Evolutionary conservation across 345 rosid species (phyloP), one percentile per base, ranked within the genome.

Genomic region (Salix caprea): DNA sequence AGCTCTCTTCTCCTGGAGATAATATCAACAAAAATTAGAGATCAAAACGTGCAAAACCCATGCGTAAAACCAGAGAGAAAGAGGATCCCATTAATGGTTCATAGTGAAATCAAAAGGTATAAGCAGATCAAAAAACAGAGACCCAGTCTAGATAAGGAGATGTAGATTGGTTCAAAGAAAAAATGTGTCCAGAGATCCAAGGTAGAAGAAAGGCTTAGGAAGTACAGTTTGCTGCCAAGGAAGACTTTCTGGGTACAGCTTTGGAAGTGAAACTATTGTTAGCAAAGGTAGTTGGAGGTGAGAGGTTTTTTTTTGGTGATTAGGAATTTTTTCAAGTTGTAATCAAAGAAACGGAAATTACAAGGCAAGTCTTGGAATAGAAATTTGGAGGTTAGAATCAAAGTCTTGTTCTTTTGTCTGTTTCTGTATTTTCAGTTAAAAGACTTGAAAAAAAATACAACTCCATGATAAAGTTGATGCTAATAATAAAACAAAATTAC

Each of bases 1-100:
- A 52, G 42, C 61, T 58, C 66, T 48, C 39, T 9, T 48, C 76
- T 2, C 14, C 60, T 54, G 75, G 34, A 21, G 64, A 67, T 37
- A 28, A 37, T 58, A 60, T 78, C 77, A 37, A 62, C 16, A 30
- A 67, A 30, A 48, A 36, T 70, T 54, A 58, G 37, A 61, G 70
- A 50, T 1, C 34, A 36, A 67, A 34, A 32, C 44, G 70, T 34
- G 9, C 34, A 50, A 67, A n/a, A 32, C n/a, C 78, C 71, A 65
- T 44, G 61, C 65, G 44, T 6, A 67, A 23, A 68, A 72, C 10
- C 44, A 30, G 36, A 9, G 15, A 18, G 5, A 66, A 65, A 34
- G 16, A 13, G 50, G 50, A 46, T 3, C 50, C 50, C 50, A 3
- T 46, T 46, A 46, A 46, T 0, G 50, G 50, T 46, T 46, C 44